Conservation (phyloP, 75 land plant genomes). For the Larix kaempferi region DNA sequence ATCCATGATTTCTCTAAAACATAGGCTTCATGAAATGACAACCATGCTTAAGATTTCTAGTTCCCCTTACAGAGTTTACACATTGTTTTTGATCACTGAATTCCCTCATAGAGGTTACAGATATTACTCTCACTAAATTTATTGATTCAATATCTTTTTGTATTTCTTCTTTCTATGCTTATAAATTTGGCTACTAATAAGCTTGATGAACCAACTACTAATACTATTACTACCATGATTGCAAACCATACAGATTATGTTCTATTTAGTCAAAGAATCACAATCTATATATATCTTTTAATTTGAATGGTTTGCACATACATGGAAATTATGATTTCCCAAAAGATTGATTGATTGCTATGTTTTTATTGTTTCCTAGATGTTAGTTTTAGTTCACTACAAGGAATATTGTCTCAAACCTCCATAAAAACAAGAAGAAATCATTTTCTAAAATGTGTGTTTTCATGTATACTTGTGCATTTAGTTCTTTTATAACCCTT, state of each 20-base stretch:
- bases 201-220: conserved; percentile 53
- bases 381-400: conserved; percentile 23
- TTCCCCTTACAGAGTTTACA: too few relatives aligned
- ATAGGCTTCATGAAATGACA: too few relatives aligned
- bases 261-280: conserved; percentile 13
- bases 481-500: neutral
- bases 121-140: too few relatives aligned
- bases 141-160: too few relatives aligned
- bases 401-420: conserved; percentile 41
- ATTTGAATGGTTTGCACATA: neutral
- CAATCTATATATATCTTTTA: neutral
- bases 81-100: too few relatives aligned
- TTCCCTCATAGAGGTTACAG: too few relatives aligned
- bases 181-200: conserved; percentile 87
- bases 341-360: neutral
- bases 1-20: too few relatives aligned
- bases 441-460: conserved; percentile 40
- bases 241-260: conserved; percentile 48
- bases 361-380: neutral
- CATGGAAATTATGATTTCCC: too few relatives aligned
- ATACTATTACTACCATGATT: conserved; percentile 42
- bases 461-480: neutral
- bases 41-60: too few relatives aligned
- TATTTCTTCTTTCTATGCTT: too few relatives aligned
- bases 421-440: conserved; percentile 47